Evolutionary conservation across 2,329 filamentous ascomycete genomes (phyloP), one percentile per base, ranked within the genome.

Genomic region (Leptographium wingfieldii): DNA sequence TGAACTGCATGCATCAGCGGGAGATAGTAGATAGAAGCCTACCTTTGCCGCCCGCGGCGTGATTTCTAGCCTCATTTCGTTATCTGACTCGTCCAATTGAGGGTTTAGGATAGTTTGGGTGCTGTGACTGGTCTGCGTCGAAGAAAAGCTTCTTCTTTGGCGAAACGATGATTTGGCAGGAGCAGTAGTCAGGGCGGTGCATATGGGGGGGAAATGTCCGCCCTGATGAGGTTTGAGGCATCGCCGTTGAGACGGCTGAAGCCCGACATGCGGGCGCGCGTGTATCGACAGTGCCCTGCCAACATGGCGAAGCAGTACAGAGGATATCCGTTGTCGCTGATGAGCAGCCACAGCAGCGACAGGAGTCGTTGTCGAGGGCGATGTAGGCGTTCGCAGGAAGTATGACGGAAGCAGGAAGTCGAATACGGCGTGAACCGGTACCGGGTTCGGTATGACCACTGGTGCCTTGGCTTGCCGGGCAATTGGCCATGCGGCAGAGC

Each of bases 1-100:
- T 12, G 2, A 7, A 40, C 19, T 19, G 54, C 33, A 51, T 16
- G 46, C 2, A n/a, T 25, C 10, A 25, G 5, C 46, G 22, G 3
- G 9, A 29, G 48, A 43, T 29, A 5, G 19, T 38, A 3, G 38
- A 14, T 56, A 25, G 31, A 29, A 10, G 52, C 77, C 56, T 79
- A 91, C 88, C 74, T 88, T 83, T 51, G 88, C 86, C 49, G 92
- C 92, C 56, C 92, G 82, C 2, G 88, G 81, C 0, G 91, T 95
- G 63, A 97, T 95, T 59, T 87, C 86, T 29, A 99, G 79, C 66
- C 77, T 76, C 85, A 96, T 90, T 25, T 86, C 82, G n/a, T 90
- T 86, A 31, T 92, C 92, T 59, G 92, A 84, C 38, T 95, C 89
- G 70, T 94, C 89, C 60, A 80, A 80, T 65, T 86, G 84, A 0